Evolutionary conservation across 179 eudicot genomes (phyloP).

Genomic region (Dionaea muscipula): DNA sequence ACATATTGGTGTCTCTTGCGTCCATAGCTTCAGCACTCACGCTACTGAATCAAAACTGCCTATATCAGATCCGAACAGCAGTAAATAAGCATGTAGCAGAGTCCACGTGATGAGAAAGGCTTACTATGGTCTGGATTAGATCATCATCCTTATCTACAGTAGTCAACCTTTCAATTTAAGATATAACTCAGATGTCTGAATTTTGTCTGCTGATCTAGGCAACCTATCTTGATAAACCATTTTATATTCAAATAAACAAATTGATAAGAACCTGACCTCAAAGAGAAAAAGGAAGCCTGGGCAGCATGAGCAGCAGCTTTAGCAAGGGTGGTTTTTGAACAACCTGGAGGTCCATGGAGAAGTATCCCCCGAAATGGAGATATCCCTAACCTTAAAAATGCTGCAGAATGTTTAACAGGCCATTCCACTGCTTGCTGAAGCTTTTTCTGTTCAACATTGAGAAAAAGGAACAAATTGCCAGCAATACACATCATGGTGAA

Average conservation of each 20-base stretch:
- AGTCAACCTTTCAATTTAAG: too few relatives aligned
- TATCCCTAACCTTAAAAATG: constrained; percentile 65
- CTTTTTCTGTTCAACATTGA: constrained; percentile 48
- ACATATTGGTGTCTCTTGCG: neutral
- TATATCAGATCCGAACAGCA: too few relatives aligned
- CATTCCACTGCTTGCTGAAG: constrained; percentile 98
- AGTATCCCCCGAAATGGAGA: constrained; percentile 79
- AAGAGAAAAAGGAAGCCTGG: constrained; percentile 81
- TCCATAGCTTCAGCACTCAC: too few relatives aligned
- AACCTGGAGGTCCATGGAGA: constrained; percentile 97
- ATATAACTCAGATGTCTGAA: too few relatives aligned
- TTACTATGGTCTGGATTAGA: too few relatives aligned
- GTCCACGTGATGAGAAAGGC: too few relatives aligned
- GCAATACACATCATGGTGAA: too few relatives aligned
- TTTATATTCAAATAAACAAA: neutral
- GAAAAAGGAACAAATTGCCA: constrained; percentile 6
- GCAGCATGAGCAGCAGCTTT: constrained; percentile 97
- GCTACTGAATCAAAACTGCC: too few relatives aligned
- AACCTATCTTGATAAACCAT: neutral
- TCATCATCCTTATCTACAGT: too few relatives aligned
- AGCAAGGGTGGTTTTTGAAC: constrained; percentile 96
- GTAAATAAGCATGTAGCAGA: too few relatives aligned
- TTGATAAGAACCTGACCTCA: constrained; percentile 42
- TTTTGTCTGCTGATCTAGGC: too few relatives aligned
- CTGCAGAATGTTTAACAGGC: constrained; percentile 76